These are phyloP conservation scores for Populus tremula DNA, from an alignment of 345 rosid genomes.

Conservation along the genomic window DNA sequence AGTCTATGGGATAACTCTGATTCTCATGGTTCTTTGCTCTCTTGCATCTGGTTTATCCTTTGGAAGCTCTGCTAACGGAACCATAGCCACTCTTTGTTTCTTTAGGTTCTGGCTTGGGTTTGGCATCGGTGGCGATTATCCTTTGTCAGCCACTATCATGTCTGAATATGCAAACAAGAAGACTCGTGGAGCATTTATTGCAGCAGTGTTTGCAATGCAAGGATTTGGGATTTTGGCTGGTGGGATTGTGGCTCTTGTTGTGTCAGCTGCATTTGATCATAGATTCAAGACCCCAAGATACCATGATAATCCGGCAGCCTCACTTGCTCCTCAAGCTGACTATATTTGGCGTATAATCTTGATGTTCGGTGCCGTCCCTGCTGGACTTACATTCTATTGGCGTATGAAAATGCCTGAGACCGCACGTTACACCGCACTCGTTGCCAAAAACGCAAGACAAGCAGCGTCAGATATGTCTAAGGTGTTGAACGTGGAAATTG, in stretches of 20 bases:
- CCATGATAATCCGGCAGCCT: not conserved
- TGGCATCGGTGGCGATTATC: constrained; percentile 31
- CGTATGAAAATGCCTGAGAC: constrained; percentile 37
- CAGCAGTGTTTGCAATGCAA: constrained; percentile 35
- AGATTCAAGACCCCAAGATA: constrained; percentile 11
- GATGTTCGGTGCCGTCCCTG: constrained; percentile 30
- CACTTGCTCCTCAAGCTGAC: constrained; percentile 24
- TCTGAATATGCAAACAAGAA: constrained; percentile 32
- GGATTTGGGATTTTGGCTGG: constrained; percentile 32
- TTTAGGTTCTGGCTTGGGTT: constrained; percentile 36
- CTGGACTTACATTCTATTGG: constrained; percentile 27
- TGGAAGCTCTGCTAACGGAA: not conserved
- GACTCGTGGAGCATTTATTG: constrained; percentile 30
- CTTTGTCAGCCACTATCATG: constrained; percentile 31
- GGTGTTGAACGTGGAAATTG: constrained; percentile 13
- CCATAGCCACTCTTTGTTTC: constrained; percentile 22
- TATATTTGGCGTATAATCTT: constrained; percentile 28
- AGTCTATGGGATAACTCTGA: constrained; percentile 28
- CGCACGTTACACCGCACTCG: constrained; percentile 28
- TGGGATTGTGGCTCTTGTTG: constrained; percentile 21
- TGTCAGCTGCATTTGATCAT: constrained; percentile 15
- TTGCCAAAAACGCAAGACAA: constrained; percentile 25
- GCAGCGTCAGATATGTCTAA: constrained; percentile 31
- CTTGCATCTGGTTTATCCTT: constrained; percentile 26
- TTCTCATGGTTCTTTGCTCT: constrained; percentile 29